phyloP scores from a whole-genome alignment of 331 rosid species.

The Phaseolus coccineus region DNA sequence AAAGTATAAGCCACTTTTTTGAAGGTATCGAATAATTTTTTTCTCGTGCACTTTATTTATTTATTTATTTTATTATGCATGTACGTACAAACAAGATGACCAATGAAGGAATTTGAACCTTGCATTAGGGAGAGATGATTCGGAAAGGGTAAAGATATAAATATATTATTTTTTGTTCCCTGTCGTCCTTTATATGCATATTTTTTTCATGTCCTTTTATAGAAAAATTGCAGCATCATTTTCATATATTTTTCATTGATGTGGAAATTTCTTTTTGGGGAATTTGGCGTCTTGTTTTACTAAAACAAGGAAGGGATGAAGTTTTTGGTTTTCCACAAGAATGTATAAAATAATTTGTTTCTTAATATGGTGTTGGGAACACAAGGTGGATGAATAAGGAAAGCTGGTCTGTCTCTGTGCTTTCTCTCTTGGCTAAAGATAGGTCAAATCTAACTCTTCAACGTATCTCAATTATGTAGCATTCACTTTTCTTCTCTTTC shows the following conservation, averaged over 20 bases:
- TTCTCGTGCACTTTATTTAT: too few relatives aligned
- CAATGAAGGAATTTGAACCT: neutral
- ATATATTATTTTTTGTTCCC: neutral
- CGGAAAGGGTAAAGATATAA: neutral
- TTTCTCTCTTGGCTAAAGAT: constrained; percentile 36
- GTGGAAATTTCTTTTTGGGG: constrained; percentile 29
- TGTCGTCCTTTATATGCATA: neutral
- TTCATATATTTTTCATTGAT: neutral
- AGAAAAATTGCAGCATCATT: constrained; percentile 30
- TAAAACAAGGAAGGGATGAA: constrained; percentile 62
- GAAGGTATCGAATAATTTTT: neutral
- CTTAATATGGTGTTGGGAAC: constrained; percentile 51
- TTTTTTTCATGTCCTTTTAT: neutral
- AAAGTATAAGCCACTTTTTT: neutral
- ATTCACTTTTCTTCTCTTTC: constrained; percentile 9
- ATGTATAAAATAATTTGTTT: constrained; percentile 21
- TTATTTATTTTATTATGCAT: neutral
- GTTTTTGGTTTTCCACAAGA: constrained; percentile 35
- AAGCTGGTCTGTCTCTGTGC: constrained; percentile 37
- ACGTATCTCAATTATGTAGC: constrained; percentile 40
- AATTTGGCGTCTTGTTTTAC: constrained; percentile 41
- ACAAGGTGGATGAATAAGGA: constrained; percentile 46
- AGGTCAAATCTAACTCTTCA: constrained; percentile 43
- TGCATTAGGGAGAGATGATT: neutral
- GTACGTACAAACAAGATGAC: neutral